Percentiles rank a stretch among this genome's conserved stretches.
phyloP scores from a whole-genome alignment of 176 grass and related monocot genomes.

The Paspalum vaginatum region DNA sequence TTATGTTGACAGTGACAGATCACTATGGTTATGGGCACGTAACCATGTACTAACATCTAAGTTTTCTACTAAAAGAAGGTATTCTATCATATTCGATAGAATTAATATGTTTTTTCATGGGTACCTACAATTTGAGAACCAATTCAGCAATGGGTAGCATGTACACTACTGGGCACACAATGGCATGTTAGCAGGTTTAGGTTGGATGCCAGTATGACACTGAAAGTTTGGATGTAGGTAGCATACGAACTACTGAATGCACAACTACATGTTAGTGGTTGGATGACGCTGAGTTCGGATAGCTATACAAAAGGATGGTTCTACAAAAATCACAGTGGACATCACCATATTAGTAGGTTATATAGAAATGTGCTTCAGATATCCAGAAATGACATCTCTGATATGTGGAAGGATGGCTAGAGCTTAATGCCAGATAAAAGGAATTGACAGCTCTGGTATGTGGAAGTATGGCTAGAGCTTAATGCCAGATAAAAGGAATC shows the following conservation, averaged over 20 bases:
- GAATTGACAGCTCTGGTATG: no score
- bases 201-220: not conserved
- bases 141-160: not conserved
- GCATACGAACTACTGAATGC: no score
- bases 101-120: conserved; percentile 7
- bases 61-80: not conserved
- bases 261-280: no score
- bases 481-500: conserved; percentile 21
- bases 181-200: not conserved
- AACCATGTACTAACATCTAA: no score
- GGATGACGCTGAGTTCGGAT: not conserved
- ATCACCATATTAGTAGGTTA: conserved; percentile 23
- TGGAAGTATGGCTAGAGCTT: conserved; percentile 1
- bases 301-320: conserved; percentile 8
- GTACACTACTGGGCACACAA: not conserved
- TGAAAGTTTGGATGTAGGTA: not conserved
- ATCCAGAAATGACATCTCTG: not conserved
- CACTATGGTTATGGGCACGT: not conserved
- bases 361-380: not conserved
- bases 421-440: no score
- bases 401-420: not conserved
- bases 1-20: not conserved
- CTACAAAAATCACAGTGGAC: not conserved
- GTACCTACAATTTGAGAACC: conserved; percentile 6
- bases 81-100: not conserved